These are phyloP conservation scores for Penicillium sp. DNA, from an alignment of 2,329 filamentous ascomycete species.

Conservation along the genomic window DNA sequence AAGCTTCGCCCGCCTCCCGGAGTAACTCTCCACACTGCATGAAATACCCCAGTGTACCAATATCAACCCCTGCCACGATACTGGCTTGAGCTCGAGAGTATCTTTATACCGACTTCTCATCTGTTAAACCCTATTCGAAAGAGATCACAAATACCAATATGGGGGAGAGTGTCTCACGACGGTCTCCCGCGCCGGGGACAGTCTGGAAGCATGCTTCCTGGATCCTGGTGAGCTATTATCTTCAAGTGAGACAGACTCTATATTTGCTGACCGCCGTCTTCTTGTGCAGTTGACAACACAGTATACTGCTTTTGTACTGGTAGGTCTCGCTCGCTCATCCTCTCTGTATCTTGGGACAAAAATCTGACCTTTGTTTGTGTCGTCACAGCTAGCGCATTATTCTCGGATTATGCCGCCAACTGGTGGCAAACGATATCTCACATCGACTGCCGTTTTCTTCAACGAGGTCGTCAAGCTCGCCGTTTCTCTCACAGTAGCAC, in stretches of 20 bases:
- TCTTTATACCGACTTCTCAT: slow-evolving; percentile 6
- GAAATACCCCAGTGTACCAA: slow-evolving; percentile 17
- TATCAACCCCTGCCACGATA: slow-evolving; percentile 4
- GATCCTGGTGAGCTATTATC: slow-evolving; percentile 43
- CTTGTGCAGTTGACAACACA: slow-evolving; percentile 47
- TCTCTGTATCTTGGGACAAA: background rate
- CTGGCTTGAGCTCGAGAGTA: background rate
- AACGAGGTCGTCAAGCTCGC: slow-evolving; percentile 91
- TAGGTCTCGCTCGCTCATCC: slow-evolving; percentile 31
- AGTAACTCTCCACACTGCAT: slow-evolving; percentile 17
- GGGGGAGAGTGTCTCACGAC: slow-evolving; percentile 39
- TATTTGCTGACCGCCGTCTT: slow-evolving; percentile 3
- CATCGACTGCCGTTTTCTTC: slow-evolving; percentile 91
- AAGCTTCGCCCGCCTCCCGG: background rate
- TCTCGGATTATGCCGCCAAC: slow-evolving; percentile 88
- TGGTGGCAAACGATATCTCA: slow-evolving; percentile 85
- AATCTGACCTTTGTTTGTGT: slow-evolving; percentile 2
- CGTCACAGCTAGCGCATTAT: slow-evolving; percentile 81
- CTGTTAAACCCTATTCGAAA: background rate
- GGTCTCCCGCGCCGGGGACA: slow-evolving; percentile 39
- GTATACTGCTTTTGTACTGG: slow-evolving; percentile 50
- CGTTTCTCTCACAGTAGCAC: slow-evolving; percentile 81
- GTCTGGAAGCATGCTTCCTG: slow-evolving; percentile 42
- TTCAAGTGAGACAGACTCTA: background rate
- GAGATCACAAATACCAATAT: slow-evolving; percentile 30